A percentile compares a stretch with the other conserved stretches of the same genome.
phyloP scores from a whole-genome alignment of 164 flowering plant genomes.

The Amborella trichopoda region DNA sequence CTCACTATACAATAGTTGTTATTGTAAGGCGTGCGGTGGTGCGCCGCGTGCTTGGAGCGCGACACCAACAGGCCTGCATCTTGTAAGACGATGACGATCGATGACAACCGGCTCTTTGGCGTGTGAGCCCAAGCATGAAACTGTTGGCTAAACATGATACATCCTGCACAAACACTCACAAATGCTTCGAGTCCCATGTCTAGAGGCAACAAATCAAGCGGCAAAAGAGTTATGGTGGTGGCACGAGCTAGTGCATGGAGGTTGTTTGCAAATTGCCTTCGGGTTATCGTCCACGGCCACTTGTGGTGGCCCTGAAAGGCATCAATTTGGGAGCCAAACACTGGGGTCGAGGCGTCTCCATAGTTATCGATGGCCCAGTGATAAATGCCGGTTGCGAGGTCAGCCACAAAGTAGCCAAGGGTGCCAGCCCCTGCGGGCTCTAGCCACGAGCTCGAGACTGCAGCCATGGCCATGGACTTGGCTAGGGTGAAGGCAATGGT shows the following conservation, averaged over 20 bases:
- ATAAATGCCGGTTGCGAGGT: conserved; percentile 78
- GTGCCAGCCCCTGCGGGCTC: conserved; percentile 51
- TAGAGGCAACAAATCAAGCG: conserved; percentile 24
- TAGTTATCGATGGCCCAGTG: conserved; percentile 96
- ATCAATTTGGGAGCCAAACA: conserved; percentile 67
- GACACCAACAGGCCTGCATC: conserved; percentile 65
- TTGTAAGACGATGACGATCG: conserved; percentile 54
- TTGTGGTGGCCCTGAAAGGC: conserved; percentile 82
- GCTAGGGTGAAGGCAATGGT: conserved; percentile 39
- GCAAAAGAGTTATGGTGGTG: conserved; percentile 42
- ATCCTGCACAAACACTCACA: conserved; percentile 40
- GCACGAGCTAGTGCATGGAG: conserved; percentile 50
- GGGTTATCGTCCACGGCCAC: conserved; percentile 75
- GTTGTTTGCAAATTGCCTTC: conserved; percentile 74
- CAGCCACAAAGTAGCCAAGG: conserved; percentile 60
- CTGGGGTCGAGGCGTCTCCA: conserved; percentile 51
- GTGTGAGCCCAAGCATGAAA: conserved; percentile 95
- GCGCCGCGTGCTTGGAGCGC: conserved; percentile 48
- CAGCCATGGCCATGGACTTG: conserved; percentile 20
- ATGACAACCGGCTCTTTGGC: conserved; percentile 57
- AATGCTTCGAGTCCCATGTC: conserved; percentile 38
- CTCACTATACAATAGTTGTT: conserved; percentile 87
- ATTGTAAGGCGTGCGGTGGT: conserved; percentile 69
- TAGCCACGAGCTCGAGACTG: conserved; percentile 17
- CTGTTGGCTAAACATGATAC: conserved; percentile 90